Percentiles rank a stretch among this genome's conserved stretches.
phyloP scores from a whole-genome alignment of 768 basidiomycete species.

The Amanita exitialis region DNA sequence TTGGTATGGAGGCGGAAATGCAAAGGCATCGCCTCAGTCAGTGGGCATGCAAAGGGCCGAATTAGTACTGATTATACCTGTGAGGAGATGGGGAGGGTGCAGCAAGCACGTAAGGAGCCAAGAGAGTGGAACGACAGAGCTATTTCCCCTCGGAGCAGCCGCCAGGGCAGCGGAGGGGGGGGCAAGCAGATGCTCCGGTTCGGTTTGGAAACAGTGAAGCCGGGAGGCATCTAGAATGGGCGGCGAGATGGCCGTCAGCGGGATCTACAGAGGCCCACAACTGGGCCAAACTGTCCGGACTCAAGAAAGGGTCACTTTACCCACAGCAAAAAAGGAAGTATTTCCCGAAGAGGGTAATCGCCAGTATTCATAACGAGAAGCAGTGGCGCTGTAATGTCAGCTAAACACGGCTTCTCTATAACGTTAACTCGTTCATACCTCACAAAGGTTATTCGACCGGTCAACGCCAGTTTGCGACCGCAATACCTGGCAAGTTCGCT shows the following conservation, averaged over 20 bases:
- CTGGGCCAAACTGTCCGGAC: not conserved
- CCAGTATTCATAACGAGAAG: conserved; percentile 29
- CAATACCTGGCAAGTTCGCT: conserved; percentile 18
- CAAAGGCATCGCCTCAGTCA: not conserved
- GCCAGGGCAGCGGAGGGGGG: not conserved
- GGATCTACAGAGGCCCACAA: not conserved
- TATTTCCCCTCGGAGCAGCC: conserved; percentile 1
- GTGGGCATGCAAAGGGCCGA: not conserved
- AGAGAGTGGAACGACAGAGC: not conserved
- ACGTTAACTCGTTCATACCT: conserved; percentile 27
- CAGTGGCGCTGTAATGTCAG: conserved; percentile 30
- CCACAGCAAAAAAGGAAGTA: not conserved
- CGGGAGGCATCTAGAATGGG: not conserved
- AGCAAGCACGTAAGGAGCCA: conserved; percentile 3
- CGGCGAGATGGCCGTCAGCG: not conserved
- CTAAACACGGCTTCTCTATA: conserved; percentile 28
- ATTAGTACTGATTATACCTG: not conserved
- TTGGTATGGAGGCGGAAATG: not conserved
- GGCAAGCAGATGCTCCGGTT: not conserved
- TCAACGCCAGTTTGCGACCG: conserved; percentile 22
- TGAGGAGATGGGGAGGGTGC: not conserved
- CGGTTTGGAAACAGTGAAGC: not conserved
- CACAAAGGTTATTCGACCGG: conserved; percentile 32
- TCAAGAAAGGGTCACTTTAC: not conserved
- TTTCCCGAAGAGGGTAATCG: conserved; percentile 14